Evolutionary conservation across 225 moss, liverwort and hornwort species (phyloP).

Genomic region (Pleurozium schreberi): DNA sequence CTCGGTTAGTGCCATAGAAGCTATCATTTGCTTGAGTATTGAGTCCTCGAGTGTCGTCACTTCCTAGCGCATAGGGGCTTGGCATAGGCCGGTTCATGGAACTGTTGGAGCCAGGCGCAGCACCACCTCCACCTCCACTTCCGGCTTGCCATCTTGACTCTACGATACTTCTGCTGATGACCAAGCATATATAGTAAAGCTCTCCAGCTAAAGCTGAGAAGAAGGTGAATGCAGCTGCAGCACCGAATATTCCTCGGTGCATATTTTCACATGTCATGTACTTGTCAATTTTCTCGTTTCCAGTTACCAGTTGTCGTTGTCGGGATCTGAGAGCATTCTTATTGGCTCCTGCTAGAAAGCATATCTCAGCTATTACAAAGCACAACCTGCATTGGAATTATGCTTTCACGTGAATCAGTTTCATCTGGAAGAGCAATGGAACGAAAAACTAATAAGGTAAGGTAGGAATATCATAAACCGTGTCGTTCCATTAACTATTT

Average conservation of each 20-base stretch:
- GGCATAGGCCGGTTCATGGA: conserved; percentile 25
- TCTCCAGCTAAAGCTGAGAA: conserved; percentile 35
- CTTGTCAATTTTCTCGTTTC: conserved; percentile 33
- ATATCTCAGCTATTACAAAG: conserved; percentile 62
- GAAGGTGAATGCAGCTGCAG: conserved; percentile 65
- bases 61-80: conserved; percentile 33
- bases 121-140: neutral
- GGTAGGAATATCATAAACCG: too few relatives aligned
- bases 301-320: conserved; percentile 39
- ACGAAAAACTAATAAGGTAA: neutral
- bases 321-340: conserved; percentile 62
- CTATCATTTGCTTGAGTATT: conserved; percentile 18
- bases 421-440: neutral
- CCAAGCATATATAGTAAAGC: conserved; percentile 34
- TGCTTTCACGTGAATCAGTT: neutral
- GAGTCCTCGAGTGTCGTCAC: conserved; percentile 16
- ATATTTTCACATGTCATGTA: conserved; percentile 66
- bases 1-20: conserved; percentile 29
- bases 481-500: too few relatives aligned
- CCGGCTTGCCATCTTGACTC: conserved; percentile 29
- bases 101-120: conserved; percentile 9
- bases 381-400: conserved; percentile 44
- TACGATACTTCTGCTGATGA: conserved; percentile 8
- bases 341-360: conserved; percentile 79
- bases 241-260: conserved; percentile 64